A percentile compares a stretch with the other conserved stretches of the same genome.
These are phyloP conservation scores for Arbutus unedo DNA, from an alignment of 148 eudicot species.

Conservation along the genomic window DNA sequence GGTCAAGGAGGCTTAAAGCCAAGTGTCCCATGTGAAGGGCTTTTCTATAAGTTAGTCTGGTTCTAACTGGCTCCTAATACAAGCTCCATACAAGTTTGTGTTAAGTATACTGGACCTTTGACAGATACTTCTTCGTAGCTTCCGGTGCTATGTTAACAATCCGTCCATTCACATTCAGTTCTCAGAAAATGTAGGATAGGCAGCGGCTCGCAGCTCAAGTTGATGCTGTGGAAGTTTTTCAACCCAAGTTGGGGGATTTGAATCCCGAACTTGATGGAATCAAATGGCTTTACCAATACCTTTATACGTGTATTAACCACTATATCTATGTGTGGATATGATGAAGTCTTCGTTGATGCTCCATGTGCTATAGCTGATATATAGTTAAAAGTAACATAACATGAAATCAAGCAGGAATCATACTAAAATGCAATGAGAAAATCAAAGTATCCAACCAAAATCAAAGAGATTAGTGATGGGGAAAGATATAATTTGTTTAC, in stretches of 20 bases:
- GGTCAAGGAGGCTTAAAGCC: not conserved
- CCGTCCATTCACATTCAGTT: not conserved
- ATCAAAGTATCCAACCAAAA: not conserved
- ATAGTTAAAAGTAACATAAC: not conserved
- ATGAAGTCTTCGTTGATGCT: not conserved
- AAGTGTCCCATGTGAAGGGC: not conserved
- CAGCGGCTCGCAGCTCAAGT: not conserved
- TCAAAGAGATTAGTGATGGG: not conserved
- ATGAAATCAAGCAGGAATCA: not conserved
- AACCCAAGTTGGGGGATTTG: not conserved
- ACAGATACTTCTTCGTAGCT: not conserved
- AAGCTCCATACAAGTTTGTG: not conserved
- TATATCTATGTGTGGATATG: not conserved
- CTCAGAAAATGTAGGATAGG: not conserved
- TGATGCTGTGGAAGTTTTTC: not conserved
- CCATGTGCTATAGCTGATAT: not conserved
- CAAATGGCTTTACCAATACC: not conserved
- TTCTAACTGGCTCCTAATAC: not conserved
- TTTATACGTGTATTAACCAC: not conserved
- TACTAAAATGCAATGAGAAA: not conserved
- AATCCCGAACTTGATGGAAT: not conserved
- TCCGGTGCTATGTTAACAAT: not conserved
- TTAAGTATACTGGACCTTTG: not conserved
- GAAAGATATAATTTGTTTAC: not conserved
- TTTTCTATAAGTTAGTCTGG: not conserved